phyloP scores from a whole-genome alignment of 306 rosid genomes.

The Parietaria judaica region DNA sequence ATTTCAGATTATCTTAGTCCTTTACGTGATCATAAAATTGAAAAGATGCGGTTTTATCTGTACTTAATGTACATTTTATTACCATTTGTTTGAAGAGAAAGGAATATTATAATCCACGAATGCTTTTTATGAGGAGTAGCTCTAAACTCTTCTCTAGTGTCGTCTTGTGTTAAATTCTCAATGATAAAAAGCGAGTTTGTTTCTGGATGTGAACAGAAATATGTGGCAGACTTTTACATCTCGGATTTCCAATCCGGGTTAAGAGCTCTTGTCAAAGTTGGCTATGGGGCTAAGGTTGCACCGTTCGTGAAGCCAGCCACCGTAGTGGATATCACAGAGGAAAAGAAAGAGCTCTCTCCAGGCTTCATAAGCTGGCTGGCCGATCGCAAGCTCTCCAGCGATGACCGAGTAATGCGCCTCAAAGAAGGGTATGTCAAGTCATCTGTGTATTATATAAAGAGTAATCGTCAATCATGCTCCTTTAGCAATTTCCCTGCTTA shows the following conservation, averaged over 20 bases:
- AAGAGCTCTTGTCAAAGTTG: constrained; percentile 94
- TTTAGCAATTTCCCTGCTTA: too few species aligned
- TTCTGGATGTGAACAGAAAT: constrained; percentile 52
- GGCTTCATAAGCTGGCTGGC: constrained; percentile 81
- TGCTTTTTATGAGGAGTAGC: background rate
- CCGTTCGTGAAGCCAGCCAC: constrained; percentile 82
- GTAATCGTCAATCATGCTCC: too few species aligned
- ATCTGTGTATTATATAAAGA: background rate
- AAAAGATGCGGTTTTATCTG: too few species aligned
- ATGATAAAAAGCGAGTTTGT: constrained; percentile 4
- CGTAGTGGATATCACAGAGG: constrained; percentile 61
- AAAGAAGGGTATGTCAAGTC: constrained; percentile 72
- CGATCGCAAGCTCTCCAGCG: constrained; percentile 74
- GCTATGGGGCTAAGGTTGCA: constrained; percentile 86
- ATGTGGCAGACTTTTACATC: constrained; percentile 80
- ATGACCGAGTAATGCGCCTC: constrained; percentile 83
- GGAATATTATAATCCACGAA: too few species aligned
- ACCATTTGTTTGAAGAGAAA: too few species aligned
- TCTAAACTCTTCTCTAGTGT: background rate
- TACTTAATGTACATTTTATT: too few species aligned
- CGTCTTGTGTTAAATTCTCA: background rate
- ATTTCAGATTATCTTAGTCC: background rate
- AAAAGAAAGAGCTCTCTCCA: constrained; percentile 77
- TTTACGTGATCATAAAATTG: constrained; percentile 7
- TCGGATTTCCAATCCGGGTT: constrained; percentile 95